Percentiles rank a stretch among this genome's conserved stretches.
Evolutionary conservation across 768 basidiomycete species (phyloP).

Genomic region (Phanerochaete sordida): DNA sequence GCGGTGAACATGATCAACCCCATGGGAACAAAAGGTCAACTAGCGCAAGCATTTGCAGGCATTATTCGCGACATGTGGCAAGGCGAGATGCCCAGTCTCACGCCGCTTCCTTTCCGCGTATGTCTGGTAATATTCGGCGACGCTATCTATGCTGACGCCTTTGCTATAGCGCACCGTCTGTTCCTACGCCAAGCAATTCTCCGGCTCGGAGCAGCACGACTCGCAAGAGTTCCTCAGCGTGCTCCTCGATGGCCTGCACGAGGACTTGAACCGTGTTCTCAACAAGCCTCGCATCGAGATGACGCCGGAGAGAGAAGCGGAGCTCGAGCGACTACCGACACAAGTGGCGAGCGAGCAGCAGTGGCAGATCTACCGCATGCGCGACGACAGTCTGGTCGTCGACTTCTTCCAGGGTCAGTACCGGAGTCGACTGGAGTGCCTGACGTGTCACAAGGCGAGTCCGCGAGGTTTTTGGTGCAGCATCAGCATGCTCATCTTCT

Average conservation of each 20-base stretch:
- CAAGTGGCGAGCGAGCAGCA: conserved; percentile 91
- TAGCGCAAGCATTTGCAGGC: conserved; percentile 80
- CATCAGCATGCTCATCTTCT: not conserved
- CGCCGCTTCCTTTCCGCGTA: conserved; percentile 83
- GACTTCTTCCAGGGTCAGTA: conserved; percentile 99
- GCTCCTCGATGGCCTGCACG: conserved; percentile 92
- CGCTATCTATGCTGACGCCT: not conserved
- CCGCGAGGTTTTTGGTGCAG: conserved; percentile 7
- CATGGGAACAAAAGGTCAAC: conserved; percentile 80
- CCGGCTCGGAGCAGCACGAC: conserved; percentile 90
- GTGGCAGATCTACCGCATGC: conserved; percentile 85
- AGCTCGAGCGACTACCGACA: conserved; percentile 80
- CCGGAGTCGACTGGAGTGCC: conserved; percentile 81
- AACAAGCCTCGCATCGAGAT: conserved; percentile 60
- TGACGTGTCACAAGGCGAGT: conserved; percentile 84
- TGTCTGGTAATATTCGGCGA: conserved; percentile 22
- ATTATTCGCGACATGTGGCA: conserved; percentile 87
- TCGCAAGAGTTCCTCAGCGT: conserved; percentile 96
- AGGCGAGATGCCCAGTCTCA: conserved; percentile 77
- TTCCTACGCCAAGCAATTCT: conserved; percentile 66
- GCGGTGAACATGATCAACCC: conserved; percentile 85
- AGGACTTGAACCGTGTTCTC: conserved; percentile 89
- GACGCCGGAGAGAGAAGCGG: conserved; percentile 80
- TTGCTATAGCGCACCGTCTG: conserved; percentile 51
- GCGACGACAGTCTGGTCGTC: conserved; percentile 92